Evolutionary conservation across 345 rosid genomes (phyloP).

Genomic region (Citrus cavaleriei): DNA sequence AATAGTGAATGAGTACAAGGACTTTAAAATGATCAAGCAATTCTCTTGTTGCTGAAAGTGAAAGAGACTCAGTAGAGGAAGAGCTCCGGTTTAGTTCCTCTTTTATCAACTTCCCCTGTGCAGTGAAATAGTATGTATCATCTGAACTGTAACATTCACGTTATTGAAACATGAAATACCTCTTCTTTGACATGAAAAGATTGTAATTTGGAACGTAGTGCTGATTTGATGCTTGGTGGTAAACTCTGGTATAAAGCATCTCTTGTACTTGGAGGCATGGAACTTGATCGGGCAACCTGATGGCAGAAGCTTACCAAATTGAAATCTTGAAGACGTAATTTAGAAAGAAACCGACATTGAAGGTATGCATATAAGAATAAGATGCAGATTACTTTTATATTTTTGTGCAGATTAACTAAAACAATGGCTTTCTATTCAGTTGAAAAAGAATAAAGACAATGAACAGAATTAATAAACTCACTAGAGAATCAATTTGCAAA

Average conservation of each 20-base stretch:
- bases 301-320: slow-evolving; percentile 18
- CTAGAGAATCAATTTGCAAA: slow-evolving; percentile 75
- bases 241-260: slow-evolving; percentile 82
- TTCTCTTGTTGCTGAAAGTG: background rate
- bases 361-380: background rate
- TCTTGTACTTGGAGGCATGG: slow-evolving; percentile 79
- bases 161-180: slow-evolving; percentile 29
- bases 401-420: background rate
- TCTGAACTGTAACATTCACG: background rate
- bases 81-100: background rate
- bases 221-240: slow-evolving; percentile 70
- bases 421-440: background rate
- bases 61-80: background rate
- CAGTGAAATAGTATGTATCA: background rate
- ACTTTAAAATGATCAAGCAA: background rate
- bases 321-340: slow-evolving; percentile 14
- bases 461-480: slow-evolving; percentile 33
- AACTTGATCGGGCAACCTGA: slow-evolving; percentile 76
- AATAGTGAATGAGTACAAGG: background rate
- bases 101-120: background rate
- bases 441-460: background rate
- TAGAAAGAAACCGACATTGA: background rate
- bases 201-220: slow-evolving; percentile 60
- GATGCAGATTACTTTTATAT: background rate
- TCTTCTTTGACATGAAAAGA: slow-evolving; percentile 56